Conservation (phyloP, 2,329 filamentous ascomycete species). For the Cladobotryum mycophilum region DNA sequence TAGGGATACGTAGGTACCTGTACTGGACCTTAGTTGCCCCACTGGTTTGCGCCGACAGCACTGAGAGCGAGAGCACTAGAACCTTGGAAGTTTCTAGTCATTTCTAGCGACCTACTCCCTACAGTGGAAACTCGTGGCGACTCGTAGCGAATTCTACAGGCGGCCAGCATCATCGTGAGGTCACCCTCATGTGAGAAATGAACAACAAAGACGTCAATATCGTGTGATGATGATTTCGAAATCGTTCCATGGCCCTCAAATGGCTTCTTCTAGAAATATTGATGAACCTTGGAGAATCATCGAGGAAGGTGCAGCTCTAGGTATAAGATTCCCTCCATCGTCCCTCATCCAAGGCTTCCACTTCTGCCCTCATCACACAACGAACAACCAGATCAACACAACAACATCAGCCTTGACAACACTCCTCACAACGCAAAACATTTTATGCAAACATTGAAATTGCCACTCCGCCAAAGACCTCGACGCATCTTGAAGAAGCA, state of each 20-base stretch:
- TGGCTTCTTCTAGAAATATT: constrained; percentile 1
- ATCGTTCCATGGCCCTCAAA: not conserved
- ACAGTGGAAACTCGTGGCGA: not conserved
- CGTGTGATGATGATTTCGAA: not conserved
- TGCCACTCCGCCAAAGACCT: not conserved
- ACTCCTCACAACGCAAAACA: not conserved
- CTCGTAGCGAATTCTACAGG: not conserved
- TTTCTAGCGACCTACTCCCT: not conserved
- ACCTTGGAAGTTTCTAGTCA: constrained; percentile 2
- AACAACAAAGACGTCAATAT: not conserved
- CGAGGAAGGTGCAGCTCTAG: not conserved
- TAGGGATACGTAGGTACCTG: too few species aligned
- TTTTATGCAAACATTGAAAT: too few species aligned
- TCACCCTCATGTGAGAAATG: not conserved
- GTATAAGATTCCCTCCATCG: constrained; percentile 4
- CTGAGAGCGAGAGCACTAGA: not conserved
- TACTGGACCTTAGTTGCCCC: too few species aligned
- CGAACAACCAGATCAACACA: not conserved
- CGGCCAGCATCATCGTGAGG: not conserved
- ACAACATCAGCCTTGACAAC: not conserved
- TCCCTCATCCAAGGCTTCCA: not conserved
- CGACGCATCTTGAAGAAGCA: not conserved
- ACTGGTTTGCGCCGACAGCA: too few species aligned
- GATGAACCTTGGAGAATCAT: not conserved
- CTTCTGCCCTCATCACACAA: not conserved